Evolutionary conservation across 1,284 basidiomycete genomes (phyloP).

Genomic region (Butyriboletus appendiculatus): DNA sequence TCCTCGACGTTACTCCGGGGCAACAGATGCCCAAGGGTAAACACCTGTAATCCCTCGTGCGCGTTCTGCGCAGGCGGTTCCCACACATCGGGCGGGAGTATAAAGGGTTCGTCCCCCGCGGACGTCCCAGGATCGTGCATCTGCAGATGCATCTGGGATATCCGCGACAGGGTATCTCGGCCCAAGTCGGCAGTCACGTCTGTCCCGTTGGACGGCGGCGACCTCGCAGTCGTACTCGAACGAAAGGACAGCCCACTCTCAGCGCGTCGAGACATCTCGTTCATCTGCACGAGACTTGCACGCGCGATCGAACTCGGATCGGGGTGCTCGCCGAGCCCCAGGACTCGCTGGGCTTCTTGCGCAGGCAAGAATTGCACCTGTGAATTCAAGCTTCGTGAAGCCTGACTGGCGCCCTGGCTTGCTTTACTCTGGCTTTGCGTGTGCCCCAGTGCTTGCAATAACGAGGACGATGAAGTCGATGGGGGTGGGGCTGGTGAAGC

Average conservation of each 20-base stretch:
- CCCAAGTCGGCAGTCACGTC: constrained; percentile 14
- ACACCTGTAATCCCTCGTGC: constrained; percentile 76
- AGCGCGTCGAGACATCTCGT: constrained; percentile 67
- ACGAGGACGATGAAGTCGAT: constrained; percentile 25
- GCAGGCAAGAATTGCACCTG: constrained; percentile 52
- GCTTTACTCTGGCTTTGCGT: constrained; percentile 14
- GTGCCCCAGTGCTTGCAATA: constrained; percentile 27
- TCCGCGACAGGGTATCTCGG: constrained; percentile 19
- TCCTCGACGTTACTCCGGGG: constrained; percentile 56
- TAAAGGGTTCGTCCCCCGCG: constrained; percentile 39
- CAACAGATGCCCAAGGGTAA: constrained; percentile 79
- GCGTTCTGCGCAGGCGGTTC: constrained; percentile 27
- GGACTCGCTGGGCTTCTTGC: constrained; percentile 58
- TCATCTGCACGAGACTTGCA: constrained; percentile 68
- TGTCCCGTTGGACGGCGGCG: constrained; percentile 20
- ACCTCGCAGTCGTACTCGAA: constrained; percentile 11
- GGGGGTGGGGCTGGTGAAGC: constrained; percentile 16
- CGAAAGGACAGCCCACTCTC: constrained; percentile 45
- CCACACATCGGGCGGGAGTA: constrained; percentile 37
- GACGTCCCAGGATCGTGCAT: constrained; percentile 25
- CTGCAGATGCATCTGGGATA: constrained; percentile 30
- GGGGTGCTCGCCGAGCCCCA: constrained; percentile 40
- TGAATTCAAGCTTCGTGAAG: constrained; percentile 17
- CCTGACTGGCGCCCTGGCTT: constrained; percentile 9
- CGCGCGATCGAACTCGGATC: constrained; percentile 58